These are phyloP conservation scores for Pseudogymnoascus pannorum DNA, from an alignment of 2,329 filamentous ascomycete genomes.

Conservation along the genomic window DNA sequence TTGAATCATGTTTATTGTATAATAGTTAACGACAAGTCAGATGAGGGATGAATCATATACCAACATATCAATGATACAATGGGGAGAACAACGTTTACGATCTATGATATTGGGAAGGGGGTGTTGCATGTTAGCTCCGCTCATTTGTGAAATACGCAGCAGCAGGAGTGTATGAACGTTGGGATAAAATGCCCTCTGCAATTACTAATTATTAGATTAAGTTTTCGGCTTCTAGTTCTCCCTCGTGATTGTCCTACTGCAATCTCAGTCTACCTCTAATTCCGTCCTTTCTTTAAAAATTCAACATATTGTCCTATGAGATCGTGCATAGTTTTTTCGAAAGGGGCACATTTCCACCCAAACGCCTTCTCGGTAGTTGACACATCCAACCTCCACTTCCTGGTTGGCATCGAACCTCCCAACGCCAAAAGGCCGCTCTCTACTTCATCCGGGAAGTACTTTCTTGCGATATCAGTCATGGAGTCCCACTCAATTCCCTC, in stretches of 20 bases:
- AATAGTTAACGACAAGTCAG: background rate
- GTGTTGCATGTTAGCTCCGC: too few species aligned
- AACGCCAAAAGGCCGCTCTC: constrained; percentile 26
- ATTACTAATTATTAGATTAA: background rate
- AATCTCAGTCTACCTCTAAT: background rate
- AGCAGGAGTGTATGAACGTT: background rate
- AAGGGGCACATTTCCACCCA: constrained; percentile 28
- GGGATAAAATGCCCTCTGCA: too few species aligned
- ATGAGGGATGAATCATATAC: background rate
- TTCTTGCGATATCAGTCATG: constrained; percentile 31
- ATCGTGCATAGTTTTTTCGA: constrained; percentile 31
- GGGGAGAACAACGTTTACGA: background rate
- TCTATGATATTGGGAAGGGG: background rate
- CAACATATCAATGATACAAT: background rate
- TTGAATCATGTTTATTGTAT: background rate
- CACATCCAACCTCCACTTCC: constrained; percentile 27
- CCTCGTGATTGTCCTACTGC: background rate
- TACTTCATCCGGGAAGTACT: constrained; percentile 27
- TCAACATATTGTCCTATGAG: constrained; percentile 31
- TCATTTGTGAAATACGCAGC: background rate
- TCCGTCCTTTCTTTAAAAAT: constrained; percentile 15
- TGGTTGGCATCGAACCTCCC: constrained; percentile 24
- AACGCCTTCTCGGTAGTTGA: constrained; percentile 29
- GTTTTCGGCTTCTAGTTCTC: background rate
- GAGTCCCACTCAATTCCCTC: constrained; percentile 32